Evolutionary conservation across 2,329 filamentous ascomycete species (phyloP).

Genomic region (Tolypocladium tropicale): DNA sequence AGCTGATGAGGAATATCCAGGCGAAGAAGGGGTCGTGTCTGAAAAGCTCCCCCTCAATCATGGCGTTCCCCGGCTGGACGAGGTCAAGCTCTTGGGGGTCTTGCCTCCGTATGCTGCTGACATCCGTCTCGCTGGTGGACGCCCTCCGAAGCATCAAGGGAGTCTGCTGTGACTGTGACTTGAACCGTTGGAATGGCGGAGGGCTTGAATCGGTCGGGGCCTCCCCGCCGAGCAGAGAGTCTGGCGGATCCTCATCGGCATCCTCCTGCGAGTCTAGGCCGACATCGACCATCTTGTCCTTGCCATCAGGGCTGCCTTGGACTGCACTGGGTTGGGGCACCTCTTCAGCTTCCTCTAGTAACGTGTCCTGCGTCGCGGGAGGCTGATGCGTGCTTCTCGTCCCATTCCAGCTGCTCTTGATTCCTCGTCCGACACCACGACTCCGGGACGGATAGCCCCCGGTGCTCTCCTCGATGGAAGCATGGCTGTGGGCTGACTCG

Average conservation of each 20-base stretch:
- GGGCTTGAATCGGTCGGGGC: conserved; percentile 40
- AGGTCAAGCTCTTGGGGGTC: conserved; percentile 26
- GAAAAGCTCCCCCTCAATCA: conserved; percentile 58
- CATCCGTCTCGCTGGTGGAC: conserved; percentile 36
- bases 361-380: conserved; percentile 15
- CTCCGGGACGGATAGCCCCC: conserved; percentile 30
- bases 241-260: conserved; percentile 46
- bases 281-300: conserved; percentile 74
- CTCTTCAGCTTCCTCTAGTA: conserved; percentile 33
- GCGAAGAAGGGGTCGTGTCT: conserved; percentile 87
- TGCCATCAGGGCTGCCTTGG: conserved; percentile 22
- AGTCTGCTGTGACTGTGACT: conserved; percentile 25
- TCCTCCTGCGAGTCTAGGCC: conserved; percentile 62
- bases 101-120: conserved; percentile 26
- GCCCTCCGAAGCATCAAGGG: conserved; percentile 30
- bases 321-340: conserved; percentile 23
- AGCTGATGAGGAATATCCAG: conserved; percentile 74
- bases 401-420: conserved; percentile 57
- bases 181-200: conserved; percentile 53
- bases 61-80: conserved; percentile 34
- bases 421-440: conserved; percentile 38
- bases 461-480: conserved; percentile 22
- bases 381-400: conserved; percentile 29
- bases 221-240: conserved; percentile 48
- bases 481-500: conserved; percentile 45